Conservation (phyloP, 139 green algal species). For the Diplosphaera chodatii region DNA sequence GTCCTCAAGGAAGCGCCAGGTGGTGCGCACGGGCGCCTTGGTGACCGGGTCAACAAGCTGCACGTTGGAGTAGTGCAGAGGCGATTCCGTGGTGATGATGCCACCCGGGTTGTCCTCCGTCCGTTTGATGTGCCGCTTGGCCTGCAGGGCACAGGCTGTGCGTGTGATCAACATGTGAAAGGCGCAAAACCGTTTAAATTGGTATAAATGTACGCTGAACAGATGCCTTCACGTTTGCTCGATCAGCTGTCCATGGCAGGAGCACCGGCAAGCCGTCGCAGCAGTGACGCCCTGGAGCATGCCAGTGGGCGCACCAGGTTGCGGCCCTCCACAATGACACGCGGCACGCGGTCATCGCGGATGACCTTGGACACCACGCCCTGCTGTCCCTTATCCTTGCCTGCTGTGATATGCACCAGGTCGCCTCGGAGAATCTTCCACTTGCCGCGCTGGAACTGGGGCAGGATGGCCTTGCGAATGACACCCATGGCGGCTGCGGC, state of each 20-base stretch:
- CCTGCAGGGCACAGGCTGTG: too few species aligned
- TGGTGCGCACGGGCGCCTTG: constrained; percentile 40
- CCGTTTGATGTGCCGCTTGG: constrained; percentile 53
- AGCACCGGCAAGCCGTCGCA: too few species aligned
- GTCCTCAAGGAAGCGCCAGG: constrained; percentile 57
- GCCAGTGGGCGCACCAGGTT: constrained; percentile 75
- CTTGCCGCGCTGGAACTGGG: constrained; percentile 37
- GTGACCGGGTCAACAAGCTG: constrained; percentile 66
- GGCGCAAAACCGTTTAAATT: too few species aligned
- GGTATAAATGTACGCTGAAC: too few species aligned
- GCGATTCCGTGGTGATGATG: constrained; percentile 56
- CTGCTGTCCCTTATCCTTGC: constrained; percentile 63
- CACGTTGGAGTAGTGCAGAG: constrained; percentile 78
- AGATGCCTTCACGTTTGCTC: too few species aligned
- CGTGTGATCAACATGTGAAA: too few species aligned
- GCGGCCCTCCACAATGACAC: constrained; percentile 60
- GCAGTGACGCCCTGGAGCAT: too few species aligned
- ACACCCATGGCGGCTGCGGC: constrained; percentile 18
- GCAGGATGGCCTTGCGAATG: constrained; percentile 19
- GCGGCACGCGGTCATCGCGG: constrained; percentile 38
- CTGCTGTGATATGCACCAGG: constrained; percentile 55
- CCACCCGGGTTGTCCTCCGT: constrained; percentile 48
- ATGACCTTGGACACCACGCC: constrained; percentile 53
- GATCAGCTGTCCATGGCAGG: too few species aligned
- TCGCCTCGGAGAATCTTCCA: constrained; percentile 59